A percentile compares a stretch with the other conserved stretches of the same genome.
These are phyloP conservation scores for Vicia faba DNA, from an alignment of 306 rosid genomes.

Conservation along the genomic window DNA sequence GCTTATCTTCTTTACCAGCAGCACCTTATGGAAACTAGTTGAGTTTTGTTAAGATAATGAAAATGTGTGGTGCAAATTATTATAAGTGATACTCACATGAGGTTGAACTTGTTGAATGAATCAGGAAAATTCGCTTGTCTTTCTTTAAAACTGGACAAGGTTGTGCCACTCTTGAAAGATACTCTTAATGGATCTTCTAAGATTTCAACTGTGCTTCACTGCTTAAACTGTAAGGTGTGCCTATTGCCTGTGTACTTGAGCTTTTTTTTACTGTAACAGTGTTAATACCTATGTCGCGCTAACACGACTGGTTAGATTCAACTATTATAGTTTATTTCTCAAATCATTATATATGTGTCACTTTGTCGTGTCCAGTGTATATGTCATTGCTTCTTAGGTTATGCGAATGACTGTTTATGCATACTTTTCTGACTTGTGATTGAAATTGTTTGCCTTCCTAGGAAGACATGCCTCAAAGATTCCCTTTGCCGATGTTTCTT, in stretches of 20 bases:
- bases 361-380: too few relatives aligned
- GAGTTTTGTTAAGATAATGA: slow-evolving; percentile 11
- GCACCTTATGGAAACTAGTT: slow-evolving; percentile 6
- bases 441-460: slow-evolving; percentile 36
- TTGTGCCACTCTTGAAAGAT: slow-evolving; percentile 41
- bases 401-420: background rate
- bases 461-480: slow-evolving; percentile 50
- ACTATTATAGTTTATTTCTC: too few relatives aligned
- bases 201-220: slow-evolving; percentile 36
- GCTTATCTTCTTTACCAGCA: background rate
- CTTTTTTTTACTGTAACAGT: background rate
- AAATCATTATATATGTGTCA: too few relatives aligned
- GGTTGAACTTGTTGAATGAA: slow-evolving; percentile 34
- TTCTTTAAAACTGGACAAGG: slow-evolving; percentile 47
- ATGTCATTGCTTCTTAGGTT: too few relatives aligned
- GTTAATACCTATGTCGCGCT: background rate
- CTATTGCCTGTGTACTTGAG: slow-evolving; percentile 29
- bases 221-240: slow-evolving; percentile 78
- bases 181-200: slow-evolving; percentile 29
- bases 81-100: slow-evolving; percentile 23
- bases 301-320: too few relatives aligned
- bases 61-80: too few relatives aligned
- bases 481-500: slow-evolving; percentile 55
- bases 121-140: slow-evolving; percentile 61
- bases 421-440: slow-evolving; percentile 25